Evolutionary conservation across 345 rosid genomes (phyloP).

Genomic region (Aquilaria yunnanensis): DNA sequence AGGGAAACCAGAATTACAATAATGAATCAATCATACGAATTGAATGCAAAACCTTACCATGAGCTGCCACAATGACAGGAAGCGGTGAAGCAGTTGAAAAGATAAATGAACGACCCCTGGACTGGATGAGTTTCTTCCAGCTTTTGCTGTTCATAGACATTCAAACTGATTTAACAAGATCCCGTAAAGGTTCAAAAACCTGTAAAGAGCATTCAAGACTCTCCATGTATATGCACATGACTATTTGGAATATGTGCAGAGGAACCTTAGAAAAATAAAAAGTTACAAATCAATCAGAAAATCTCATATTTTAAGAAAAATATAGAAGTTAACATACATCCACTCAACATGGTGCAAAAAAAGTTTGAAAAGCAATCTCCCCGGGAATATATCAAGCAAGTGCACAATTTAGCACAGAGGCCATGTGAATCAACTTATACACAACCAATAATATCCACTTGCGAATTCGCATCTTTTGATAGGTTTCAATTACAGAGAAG

Average conservation of each 20-base stretch:
- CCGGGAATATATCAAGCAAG: no score
- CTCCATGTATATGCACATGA: neutral
- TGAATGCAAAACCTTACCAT: constrained; percentile 35
- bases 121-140: constrained; percentile 87
- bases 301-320: neutral
- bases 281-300: neutral
- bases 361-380: no score
- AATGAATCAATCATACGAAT: neutral
- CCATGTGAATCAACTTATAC: no score
- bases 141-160: constrained; percentile 49
- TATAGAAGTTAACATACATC: no score
- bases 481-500: no score
- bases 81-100: constrained; percentile 80
- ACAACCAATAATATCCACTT: no score
- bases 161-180: neutral
- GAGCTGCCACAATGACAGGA: constrained; percentile 84
- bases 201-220: neutral
- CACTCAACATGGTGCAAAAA: no score
- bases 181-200: no score
- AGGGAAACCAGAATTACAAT: no score
- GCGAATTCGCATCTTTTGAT: no score
- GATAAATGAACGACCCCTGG: constrained; percentile 89
- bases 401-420: no score
- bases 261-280: neutral
- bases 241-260: neutral